Conservation (phyloP, 208 protist species). For the Trypanosoma avium region DNA sequence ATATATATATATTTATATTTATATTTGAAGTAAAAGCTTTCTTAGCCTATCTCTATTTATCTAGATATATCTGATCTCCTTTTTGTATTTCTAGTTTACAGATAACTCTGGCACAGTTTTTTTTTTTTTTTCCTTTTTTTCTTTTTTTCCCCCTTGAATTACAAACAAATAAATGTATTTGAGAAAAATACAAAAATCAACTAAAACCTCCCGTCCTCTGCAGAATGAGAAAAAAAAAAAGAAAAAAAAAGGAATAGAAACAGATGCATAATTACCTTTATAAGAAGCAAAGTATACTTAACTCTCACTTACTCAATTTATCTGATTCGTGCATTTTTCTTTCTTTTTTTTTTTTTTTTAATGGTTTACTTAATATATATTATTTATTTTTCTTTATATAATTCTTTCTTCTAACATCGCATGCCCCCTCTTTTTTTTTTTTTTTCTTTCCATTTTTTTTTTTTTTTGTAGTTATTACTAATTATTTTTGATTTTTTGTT, state of each 20-base stretch:
- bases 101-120: neutral
- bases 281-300: no score
- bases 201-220: no score
- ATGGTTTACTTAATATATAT: neutral
- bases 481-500: neutral
- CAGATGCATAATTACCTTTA: no score
- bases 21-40: neutral
- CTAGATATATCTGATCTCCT: neutral
- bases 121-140: neutral
- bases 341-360: neutral
- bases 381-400: neutral
- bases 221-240: no score
- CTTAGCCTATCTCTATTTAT: no score
- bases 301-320: neutral
- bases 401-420: neutral
- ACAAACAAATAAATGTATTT: no score
- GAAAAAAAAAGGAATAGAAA: no score
- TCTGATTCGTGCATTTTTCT: neutral
- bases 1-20: neutral
- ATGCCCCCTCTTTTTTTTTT: neutral
- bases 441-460: slow-evolving; percentile 3
- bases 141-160: neutral
- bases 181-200: no score
- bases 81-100: neutral
- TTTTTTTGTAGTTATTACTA: neutral